Base-by-base conservation (phyloP, 768 basidiomycete species). In the Pleurotus citrinopileatus region DNA sequence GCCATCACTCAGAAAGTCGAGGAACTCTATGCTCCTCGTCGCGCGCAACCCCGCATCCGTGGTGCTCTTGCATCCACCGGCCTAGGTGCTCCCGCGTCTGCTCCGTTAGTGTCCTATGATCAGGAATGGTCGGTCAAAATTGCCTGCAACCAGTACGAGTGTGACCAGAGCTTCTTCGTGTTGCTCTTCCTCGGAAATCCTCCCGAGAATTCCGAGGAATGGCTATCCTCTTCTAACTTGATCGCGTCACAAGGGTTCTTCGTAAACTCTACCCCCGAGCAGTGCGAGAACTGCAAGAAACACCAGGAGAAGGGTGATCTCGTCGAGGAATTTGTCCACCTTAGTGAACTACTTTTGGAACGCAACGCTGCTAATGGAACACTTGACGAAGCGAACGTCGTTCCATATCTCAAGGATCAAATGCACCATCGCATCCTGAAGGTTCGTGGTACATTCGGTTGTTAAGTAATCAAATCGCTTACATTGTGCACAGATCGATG, bases 191-290 rank as follows among this genome's bases (percentile, higher is more conserved):
- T 82, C 4, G 79, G 77, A 1, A 56, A 55, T 3, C 71, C 73
- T 13, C 73, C 73, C 12, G 65, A 61, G 19, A 68, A 78, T 47
- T 63, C 70, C 5, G 54, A 55, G 8, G 57, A 72, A 13, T 80
- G 78, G 77, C 64, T 59, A 40, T 53, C 59, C 5, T 62, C 65
- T 55, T 56, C 65, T 3, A 61, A 66, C 51, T 73, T 72, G 56
- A 74, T 78, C 34, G 80, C 77, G n/a, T 63, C 72, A 1, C 72
- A 76, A 61, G 62, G 68, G 53, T 73, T 70, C 20, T 80, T 80
- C 58, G 76, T 74, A 15, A 66, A 65, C 32, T 67, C 61, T 36
- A 55, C 54, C 3, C 62, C 64, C 8, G 67, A 64, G 5, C 64
- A 63, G 7, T 79, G 79, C 56, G 70, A 64, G 17, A 78, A 78